Percentiles rank a stretch among this genome's conserved stretches.
phyloP scores from a whole-genome alignment of 192 early-diverging fungal species.

The Coemansia sp. region DNA sequence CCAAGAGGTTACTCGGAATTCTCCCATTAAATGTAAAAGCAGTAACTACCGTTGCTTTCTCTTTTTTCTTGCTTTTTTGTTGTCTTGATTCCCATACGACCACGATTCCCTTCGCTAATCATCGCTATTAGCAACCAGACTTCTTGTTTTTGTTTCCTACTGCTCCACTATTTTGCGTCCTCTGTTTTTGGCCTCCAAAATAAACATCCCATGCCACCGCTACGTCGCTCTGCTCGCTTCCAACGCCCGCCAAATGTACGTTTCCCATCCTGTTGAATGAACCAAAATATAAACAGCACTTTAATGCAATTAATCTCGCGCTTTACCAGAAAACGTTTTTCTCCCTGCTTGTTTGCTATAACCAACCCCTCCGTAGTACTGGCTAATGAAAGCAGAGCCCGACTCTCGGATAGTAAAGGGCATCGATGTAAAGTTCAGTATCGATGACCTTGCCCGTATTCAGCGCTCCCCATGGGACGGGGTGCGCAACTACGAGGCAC shows the following conservation, averaged over 20 bases:
- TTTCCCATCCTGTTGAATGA: background rate
- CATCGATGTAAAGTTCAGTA: constrained; percentile 68
- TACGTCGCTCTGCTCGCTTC: constrained; percentile 12
- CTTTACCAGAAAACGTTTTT: background rate
- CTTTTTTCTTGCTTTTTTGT: background rate
- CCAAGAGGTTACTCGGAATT: too few species aligned
- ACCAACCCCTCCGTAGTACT: too few species aligned
- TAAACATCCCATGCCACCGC: constrained; percentile 6
- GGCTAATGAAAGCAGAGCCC: constrained; percentile 85
- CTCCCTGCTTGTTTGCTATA: background rate
- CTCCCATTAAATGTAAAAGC: too few species aligned
- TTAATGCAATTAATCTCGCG: background rate
- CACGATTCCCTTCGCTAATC: background rate
- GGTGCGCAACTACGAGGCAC: constrained; percentile 79
- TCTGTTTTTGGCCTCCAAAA: background rate
- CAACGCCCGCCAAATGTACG: constrained; percentile 12
- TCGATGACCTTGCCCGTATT: constrained; percentile 64
- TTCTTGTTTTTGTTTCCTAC: constrained; percentile 7
- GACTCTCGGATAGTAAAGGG: constrained; percentile 67
- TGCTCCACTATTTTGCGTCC: constrained; percentile 4
- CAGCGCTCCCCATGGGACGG: constrained; percentile 74
- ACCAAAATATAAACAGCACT: background rate
- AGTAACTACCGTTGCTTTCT: background rate
- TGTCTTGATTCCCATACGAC: constrained; percentile 1
- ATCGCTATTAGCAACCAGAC: background rate